Evolutionary conservation across 192 early-diverging fungal species (phyloP), one percentile per base, ranked within the genome.

Genomic region (Backusella tarrabulga): DNA sequence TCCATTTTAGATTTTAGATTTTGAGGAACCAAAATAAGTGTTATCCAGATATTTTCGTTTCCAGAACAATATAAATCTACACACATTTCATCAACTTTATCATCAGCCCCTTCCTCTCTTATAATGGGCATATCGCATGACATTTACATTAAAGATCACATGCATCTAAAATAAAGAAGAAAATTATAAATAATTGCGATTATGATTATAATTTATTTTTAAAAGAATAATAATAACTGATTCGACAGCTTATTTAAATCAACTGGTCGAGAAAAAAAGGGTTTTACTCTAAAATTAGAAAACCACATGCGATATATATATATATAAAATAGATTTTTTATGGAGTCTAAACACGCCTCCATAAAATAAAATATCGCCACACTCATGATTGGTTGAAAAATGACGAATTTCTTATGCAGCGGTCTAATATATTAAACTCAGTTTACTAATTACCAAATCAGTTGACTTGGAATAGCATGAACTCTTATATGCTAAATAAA

Each of bases 291-390:
- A 63, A 29, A 63, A 63, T 63, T 63, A 63, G 56, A 63, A 63
- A n/a, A 23, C 26, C 56, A 63, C 56, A 63, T 63, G 56, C 56
- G 21, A 63, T 63, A 29, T 63, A 63, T 63, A 63, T 60, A 54
- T 32, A 40, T 9, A 21, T 4, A 63, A 63, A 63, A 29, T 63
- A 29, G 56, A 23, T 63, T 29, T 29, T 63, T 23, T 29, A 23
- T 63, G 26, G 21, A 63, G 26, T 63, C 9, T 9, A 63, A 63
- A 12, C 23, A 29, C 56, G 54, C 11, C 56, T 29, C 56, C 56
- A 63, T 63, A 63, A 29, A 63, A 26, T 29, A 63, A 14, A 12
- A 5, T 4, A 63, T 26, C 26, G 56, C 56, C 56, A 63, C 56
- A 63, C 11, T 14, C 23, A 12, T 63, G 56, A 63, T 63, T 63